Evolutionary conservation across 768 basidiomycete species (phyloP), one percentile per base, ranked within the genome.

Genomic region (Boletus coccyginus): DNA sequence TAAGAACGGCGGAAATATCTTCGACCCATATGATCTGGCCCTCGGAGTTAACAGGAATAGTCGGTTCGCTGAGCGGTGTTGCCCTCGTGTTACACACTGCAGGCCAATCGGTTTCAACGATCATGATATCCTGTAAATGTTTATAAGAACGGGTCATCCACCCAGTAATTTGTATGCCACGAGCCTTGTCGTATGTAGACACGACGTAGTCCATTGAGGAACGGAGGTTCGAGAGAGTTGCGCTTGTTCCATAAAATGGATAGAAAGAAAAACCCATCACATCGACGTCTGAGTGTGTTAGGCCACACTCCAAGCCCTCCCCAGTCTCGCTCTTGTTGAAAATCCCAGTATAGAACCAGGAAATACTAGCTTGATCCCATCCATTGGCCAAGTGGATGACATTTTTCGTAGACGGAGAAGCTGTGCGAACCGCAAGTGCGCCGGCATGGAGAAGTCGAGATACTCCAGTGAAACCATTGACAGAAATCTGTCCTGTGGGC

Each of bases 361-460:
- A 49, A 31, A 52, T 19, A 11, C 8, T 27, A 7, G 11, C 32
- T 38, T 33, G 19, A 32, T 47, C 24, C 62, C 62, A 63, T 42
- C 47, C 62, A n/a, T 32, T 50, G 6, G 53, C 53, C 40, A 53
- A 27, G 35, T 62, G 62, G 29, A 62, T 17, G 40, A 53, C 16
- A 3, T 5, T 50, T 33, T 60, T 47, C 21, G 53, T 55, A 24
- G 36, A 46, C 5, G 57, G 50, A 39, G 50, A 56, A 27, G 53
- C 44, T 8, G 4, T 17, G 36, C 47, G 62, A 5, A 63, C 53
- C 13, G 57, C 62, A 27, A 55, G 39, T 41, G 51, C 61, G 27
- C 63, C 77, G 3, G 75, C 73, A 50, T 77, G 72, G 27, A 78
- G 70, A 35, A 78, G 65, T 57, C 73, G 17, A 9, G 55, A 61